Percentiles rank a stretch among this genome's conserved stretches.
Conservation (phyloP, 139 green algal species). For the Asterochloris sp. region DNA sequence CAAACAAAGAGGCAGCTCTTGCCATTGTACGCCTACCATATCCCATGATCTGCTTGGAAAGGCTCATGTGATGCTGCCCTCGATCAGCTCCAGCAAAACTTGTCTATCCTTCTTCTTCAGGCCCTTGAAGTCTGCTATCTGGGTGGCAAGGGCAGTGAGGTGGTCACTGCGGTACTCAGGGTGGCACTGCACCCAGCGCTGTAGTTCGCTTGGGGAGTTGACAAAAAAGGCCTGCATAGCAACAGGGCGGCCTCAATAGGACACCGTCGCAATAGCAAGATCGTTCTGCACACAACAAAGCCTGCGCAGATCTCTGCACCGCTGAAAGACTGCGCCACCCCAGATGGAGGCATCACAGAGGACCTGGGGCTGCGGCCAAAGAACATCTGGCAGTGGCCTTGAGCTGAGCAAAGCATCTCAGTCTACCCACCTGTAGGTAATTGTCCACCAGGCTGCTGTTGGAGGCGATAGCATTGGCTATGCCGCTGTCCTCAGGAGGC, state of each 20-base stretch:
- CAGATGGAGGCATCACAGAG: no score
- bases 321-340: no score
- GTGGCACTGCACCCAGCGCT: slow-evolving; percentile 54
- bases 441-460: slow-evolving; percentile 45
- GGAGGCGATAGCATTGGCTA: slow-evolving; percentile 5
- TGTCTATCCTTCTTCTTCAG: slow-evolving; percentile 36
- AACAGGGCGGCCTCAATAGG: background rate
- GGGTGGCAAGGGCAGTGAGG: slow-evolving; percentile 43
- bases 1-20: no score
- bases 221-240: slow-evolving; percentile 48
- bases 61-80: slow-evolving; percentile 9
- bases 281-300: background rate
- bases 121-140: slow-evolving; percentile 58
- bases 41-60: no score
- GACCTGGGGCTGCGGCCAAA: no score
- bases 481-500: background rate
- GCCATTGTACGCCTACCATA: no score
- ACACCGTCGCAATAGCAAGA: background rate
- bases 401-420: background rate
- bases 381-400: background rate
- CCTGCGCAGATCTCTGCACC: background rate
- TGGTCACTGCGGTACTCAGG: slow-evolving; percentile 54
- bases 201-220: slow-evolving; percentile 47
- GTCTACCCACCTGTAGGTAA: slow-evolving; percentile 56
- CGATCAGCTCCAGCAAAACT: slow-evolving; percentile 33